These are phyloP conservation scores for Leccinum subfulvum DNA, from an alignment of 1,284 basidiomycete genomes.

Conservation along the genomic window DNA sequence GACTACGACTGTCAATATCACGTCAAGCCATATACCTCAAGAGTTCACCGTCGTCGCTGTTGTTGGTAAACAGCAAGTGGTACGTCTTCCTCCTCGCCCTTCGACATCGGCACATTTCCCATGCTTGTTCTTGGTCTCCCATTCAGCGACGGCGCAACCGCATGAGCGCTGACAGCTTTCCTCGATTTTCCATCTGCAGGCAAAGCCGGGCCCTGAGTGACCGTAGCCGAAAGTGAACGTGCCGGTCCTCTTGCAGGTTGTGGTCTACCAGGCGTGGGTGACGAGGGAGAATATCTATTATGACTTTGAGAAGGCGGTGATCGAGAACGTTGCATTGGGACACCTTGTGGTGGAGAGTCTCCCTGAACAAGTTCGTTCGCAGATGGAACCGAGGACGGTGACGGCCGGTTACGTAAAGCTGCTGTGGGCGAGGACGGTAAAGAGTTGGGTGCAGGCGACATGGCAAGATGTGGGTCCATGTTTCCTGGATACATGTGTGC, in stretches of 20 bases:
- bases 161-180: conserved; percentile 67
- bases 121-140: conserved; percentile 44
- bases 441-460: conserved; percentile 16
- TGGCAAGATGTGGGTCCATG: conserved; percentile 22
- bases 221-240: conserved; percentile 70
- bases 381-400: conserved; percentile 32
- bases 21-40: conserved; percentile 13
- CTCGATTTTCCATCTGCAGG: conserved; percentile 54
- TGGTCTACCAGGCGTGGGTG: conserved; percentile 22
- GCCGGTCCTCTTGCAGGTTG: conserved; percentile 43
- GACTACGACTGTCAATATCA: not conserved
- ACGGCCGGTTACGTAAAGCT: conserved; percentile 8
- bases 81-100: conserved; percentile 70
- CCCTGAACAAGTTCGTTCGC: conserved; percentile 19
- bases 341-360: conserved; percentile 18
- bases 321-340: conserved; percentile 26
- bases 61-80: conserved; percentile 76
- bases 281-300: conserved; percentile 39
- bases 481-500: conserved; percentile 22
- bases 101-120: conserved; percentile 25
- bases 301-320: conserved; percentile 41
- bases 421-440: conserved; percentile 12
- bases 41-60: conserved; percentile 54
- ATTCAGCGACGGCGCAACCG: conserved; percentile 40
- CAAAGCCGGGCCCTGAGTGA: conserved; percentile 41